A percentile compares a stretch with the other conserved stretches of the same genome.
These are phyloP conservation scores for Kalmanozyma brasiliensis DNA, from an alignment of 1,284 basidiomycete species.

Conservation along the genomic window DNA sequence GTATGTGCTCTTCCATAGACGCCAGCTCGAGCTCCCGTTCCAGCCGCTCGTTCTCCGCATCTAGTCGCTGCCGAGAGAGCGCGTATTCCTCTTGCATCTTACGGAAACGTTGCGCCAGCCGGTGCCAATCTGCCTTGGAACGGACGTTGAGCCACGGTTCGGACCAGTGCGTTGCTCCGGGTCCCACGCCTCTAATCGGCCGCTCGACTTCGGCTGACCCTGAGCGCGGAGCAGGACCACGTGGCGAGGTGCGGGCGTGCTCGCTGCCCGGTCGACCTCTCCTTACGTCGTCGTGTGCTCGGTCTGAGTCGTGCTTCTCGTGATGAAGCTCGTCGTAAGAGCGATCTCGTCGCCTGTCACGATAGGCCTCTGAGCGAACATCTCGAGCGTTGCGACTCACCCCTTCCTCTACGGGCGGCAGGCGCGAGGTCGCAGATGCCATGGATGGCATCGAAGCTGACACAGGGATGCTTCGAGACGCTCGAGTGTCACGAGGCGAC, in stretches of 20 bases:
- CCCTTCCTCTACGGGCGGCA: constrained; percentile 16
- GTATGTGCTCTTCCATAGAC: constrained; percentile 22
- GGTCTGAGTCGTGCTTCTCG: background rate
- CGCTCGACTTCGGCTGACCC: constrained; percentile 5
- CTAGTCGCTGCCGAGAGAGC: constrained; percentile 14
- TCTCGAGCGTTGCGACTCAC: constrained; percentile 1
- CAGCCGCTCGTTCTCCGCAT: constrained; percentile 30
- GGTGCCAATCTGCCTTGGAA: constrained; percentile 40
- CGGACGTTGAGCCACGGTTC: constrained; percentile 52
- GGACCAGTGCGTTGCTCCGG: constrained; percentile 45
- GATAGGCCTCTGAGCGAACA: constrained; percentile 6
- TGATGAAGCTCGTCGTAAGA: constrained; percentile 24
- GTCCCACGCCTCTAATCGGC: constrained; percentile 39
- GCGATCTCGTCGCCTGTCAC: constrained; percentile 21
- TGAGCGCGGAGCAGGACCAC: background rate
- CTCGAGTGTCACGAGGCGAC: constrained; percentile 2
- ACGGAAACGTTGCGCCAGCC: constrained; percentile 39
- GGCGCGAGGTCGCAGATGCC: constrained; percentile 4
- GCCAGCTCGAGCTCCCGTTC: constrained; percentile 32
- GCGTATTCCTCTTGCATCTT: constrained; percentile 45
- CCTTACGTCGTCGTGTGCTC: background rate
- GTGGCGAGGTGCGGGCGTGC: constrained; percentile 1
- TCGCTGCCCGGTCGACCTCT: background rate
- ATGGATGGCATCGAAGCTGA: constrained; percentile 32
- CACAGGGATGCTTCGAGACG: constrained; percentile 3